Evolutionary conservation across 2,329 filamentous ascomycete species (phyloP), one percentile per base, ranked within the genome.

Genomic region (Penicillium olsonii): DNA sequence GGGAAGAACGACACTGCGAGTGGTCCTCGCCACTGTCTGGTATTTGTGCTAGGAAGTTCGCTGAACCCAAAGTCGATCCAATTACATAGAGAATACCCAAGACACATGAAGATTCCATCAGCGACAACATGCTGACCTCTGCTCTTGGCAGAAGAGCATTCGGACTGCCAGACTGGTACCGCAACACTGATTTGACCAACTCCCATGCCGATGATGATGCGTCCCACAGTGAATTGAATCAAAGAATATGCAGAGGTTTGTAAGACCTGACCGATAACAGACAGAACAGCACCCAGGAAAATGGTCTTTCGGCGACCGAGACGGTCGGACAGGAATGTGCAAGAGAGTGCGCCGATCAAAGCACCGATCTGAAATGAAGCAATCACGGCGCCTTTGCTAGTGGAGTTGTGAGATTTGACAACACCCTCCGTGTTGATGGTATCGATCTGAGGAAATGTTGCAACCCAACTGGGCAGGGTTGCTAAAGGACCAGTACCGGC

Each of bases 401-500:
- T 62, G 5, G 57, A 59, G 27, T 62, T 59, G 26, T 55, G 39
- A 5, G 50, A 22, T 24, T 57, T 54, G 6, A 44, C 22, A 2
- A 24, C 45, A 8, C 60, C 59, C 0, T 42, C 54, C 0, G 62
- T 59, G 20, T 68, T 62, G 7, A 70, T 64, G 2, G 79, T 75
- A 59, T 82, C 77, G 55, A 83, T 82, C 33, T 73, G 64, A 0
- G 81, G 82, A 55, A 84, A 84, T 14, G 72, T 68, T 2, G 66
- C 60, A 2, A 83, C 73, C 49, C 57, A 62, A 29, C 52, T 58
- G 26, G 57, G 42, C 11, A 64, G 50, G 12, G 53, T 61, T 12
- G 56, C 45, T 22, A 64, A 45, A 5, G 57, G 55, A 1, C 59
- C 59, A 7, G 59, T n/a, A 10, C 57, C 61, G 2, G 60, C 54